These are phyloP conservation scores for Collariella sp. DNA, from an alignment of 495 filamentous ascomycete species.

Conservation along the genomic window DNA sequence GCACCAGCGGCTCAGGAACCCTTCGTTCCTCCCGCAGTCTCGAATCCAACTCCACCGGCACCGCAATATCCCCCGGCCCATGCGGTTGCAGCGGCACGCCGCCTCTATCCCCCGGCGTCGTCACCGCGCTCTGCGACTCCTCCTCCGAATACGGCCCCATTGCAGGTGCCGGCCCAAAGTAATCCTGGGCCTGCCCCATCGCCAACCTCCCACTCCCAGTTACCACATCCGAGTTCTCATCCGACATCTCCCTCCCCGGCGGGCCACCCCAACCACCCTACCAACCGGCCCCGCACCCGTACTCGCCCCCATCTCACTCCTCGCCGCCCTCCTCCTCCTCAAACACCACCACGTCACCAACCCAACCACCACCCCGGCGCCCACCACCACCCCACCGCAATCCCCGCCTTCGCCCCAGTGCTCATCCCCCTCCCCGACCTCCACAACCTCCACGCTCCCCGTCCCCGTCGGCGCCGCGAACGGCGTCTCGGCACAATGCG, in stretches of 20 bases:
- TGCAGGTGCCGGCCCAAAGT: constrained; percentile 19
- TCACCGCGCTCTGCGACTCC: not conserved
- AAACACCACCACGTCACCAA: constrained; percentile 31
- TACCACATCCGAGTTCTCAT: constrained; percentile 20
- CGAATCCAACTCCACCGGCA: constrained; percentile 31
- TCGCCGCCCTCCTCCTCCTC: constrained; percentile 18
- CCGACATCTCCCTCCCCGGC: constrained; percentile 21
- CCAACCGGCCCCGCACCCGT: not conserved
- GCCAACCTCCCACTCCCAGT: constrained; percentile 15
- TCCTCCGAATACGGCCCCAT: constrained; percentile 30
- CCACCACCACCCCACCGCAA: constrained; percentile 39
- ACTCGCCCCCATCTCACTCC: constrained; percentile 1
- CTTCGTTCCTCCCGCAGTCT: not conserved
- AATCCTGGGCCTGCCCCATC: constrained; percentile 25
- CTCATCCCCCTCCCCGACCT: constrained; percentile 20
- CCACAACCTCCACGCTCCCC: constrained; percentile 21
- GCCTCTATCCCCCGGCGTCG: constrained; percentile 15
- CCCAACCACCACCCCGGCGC: constrained; percentile 30
- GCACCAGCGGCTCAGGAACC: not conserved
- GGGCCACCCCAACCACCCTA: constrained; percentile 1
- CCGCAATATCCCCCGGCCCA: constrained; percentile 25
- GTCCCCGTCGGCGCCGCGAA: constrained; percentile 28
- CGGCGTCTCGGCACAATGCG: constrained; percentile 39
- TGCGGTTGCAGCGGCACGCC: constrained; percentile 24
- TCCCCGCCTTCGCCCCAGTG: constrained; percentile 35